Percentiles rank a stretch among this genome's conserved stretches.
These are phyloP conservation scores for Cadophora sp. DNA, from an alignment of 2,329 filamentous ascomycete genomes.

Conservation along the genomic window DNA sequence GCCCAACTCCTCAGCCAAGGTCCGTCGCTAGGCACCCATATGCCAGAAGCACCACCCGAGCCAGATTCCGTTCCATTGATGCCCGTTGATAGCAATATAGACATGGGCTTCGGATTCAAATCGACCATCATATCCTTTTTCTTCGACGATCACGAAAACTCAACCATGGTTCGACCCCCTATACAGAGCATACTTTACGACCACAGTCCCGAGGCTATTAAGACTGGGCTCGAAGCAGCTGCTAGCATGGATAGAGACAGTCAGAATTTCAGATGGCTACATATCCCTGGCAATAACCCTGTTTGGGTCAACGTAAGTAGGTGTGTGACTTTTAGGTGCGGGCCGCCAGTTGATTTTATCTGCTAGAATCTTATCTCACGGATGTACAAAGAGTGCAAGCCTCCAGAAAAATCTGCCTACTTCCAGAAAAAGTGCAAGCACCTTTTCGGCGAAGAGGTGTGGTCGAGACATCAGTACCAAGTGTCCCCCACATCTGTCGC, in stretches of 20 bases:
- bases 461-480: conserved; percentile 14
- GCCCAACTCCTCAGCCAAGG: conserved; percentile 8
- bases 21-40: background rate
- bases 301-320: conserved; percentile 5
- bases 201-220: background rate
- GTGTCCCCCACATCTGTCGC: conserved; percentile 6
- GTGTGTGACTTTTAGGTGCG: too few species aligned
- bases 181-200: conserved; percentile 9
- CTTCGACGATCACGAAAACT: conserved; percentile 5
- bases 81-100: conserved; percentile 3
- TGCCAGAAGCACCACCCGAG: background rate
- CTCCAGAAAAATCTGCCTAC: conserved; percentile 1
- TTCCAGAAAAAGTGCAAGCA: conserved; percentile 14
- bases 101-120: conserved; percentile 9
- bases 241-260: background rate
- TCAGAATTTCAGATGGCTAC: conserved; percentile 13
- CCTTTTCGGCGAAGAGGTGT: conserved; percentile 7
- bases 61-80: background rate
- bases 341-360: background rate
- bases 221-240: background rate
- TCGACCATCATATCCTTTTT: conserved; percentile 9
- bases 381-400: conserved; percentile 6
- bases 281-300: conserved; percentile 3
- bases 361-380: background rate
- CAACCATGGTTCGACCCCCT: background rate